Percentiles rank a stretch among this genome's conserved stretches.
phyloP scores from a whole-genome alignment of 331 rosid genomes.

The Quercus tomentella region DNA sequence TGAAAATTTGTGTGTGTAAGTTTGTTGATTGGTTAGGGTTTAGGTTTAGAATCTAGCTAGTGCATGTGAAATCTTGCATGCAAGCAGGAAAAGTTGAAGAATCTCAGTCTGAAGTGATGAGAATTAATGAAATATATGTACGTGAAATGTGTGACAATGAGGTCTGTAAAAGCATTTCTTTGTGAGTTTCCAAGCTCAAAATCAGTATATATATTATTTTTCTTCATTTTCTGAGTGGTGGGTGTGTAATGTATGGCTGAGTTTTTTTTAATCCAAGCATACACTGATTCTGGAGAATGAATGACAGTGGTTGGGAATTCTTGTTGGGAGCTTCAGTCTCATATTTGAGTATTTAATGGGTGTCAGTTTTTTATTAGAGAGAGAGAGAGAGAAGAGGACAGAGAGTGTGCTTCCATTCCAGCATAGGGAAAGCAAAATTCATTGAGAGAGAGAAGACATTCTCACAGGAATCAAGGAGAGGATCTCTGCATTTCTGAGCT shows the following conservation, averaged over 20 bases:
- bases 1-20: background rate
- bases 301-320: constrained; percentile 5
- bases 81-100: constrained; percentile 31
- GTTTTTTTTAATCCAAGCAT: background rate
- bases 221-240: background rate
- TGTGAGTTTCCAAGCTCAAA: constrained; percentile 56
- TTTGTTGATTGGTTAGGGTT: constrained; percentile 17
- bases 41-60: constrained; percentile 29
- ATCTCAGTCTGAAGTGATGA: constrained; percentile 12
- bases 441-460: constrained; percentile 18
- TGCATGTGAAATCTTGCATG: constrained; percentile 33
- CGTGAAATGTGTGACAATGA: constrained; percentile 22
- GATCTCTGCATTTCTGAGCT: constrained; percentile 5
- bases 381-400: background rate
- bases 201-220: constrained; percentile 40
- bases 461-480: constrained; percentile 15
- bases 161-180: constrained; percentile 47
- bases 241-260: background rate
- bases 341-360: constrained; percentile 21
- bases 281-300: constrained; percentile 59
- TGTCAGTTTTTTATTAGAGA: background rate
- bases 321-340: constrained; percentile 31
- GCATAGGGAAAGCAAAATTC: constrained; percentile 16
- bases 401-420: constrained; percentile 30
- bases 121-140: constrained; percentile 2